Conservation (phyloP, 2,329 filamentous ascomycete genomes). For the Coniochaeta pulveracea region DNA sequence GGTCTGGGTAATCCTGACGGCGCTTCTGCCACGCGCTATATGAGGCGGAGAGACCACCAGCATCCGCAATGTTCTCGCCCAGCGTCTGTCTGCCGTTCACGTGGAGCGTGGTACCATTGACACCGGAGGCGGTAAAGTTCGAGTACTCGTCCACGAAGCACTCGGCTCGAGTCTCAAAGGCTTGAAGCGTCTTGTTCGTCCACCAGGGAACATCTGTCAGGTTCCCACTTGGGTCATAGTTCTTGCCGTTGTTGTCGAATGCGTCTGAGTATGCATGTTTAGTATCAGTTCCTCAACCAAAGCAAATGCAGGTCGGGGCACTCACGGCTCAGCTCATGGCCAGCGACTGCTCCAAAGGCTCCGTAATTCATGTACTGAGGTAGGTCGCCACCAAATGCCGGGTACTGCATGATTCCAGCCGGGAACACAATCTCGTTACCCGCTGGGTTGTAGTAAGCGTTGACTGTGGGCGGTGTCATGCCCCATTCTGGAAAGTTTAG, state of each 20-base stretch:
- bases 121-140: conserved; percentile 45
- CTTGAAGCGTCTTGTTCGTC: conserved; percentile 45
- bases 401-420: conserved; percentile 59
- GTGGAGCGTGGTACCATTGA: conserved; percentile 43
- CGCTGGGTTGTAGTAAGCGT: conserved; percentile 53
- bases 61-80: conserved; percentile 62
- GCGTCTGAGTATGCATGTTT: too few relatives aligned
- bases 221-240: conserved; percentile 54
- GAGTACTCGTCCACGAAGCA: conserved; percentile 61
- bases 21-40: conserved; percentile 56
- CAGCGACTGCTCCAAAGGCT: conserved; percentile 55
- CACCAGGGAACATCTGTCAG: conserved; percentile 60
- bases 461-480: conserved; percentile 50
- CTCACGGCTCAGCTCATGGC: conserved; percentile 60
- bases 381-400: conserved; percentile 50
- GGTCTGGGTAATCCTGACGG: conserved; percentile 35
- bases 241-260: conserved; percentile 54
- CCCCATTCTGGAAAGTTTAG: too few relatives aligned
- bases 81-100: conserved; percentile 54
- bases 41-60: conserved; percentile 51
- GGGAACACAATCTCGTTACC: conserved; percentile 61
- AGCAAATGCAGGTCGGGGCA: too few relatives aligned
- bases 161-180: conserved; percentile 45
- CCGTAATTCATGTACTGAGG: conserved; percentile 58
- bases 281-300: too few relatives aligned